Conservation (phyloP, 306 rosid genomes). For the Dalbergia cultrata region DNA sequence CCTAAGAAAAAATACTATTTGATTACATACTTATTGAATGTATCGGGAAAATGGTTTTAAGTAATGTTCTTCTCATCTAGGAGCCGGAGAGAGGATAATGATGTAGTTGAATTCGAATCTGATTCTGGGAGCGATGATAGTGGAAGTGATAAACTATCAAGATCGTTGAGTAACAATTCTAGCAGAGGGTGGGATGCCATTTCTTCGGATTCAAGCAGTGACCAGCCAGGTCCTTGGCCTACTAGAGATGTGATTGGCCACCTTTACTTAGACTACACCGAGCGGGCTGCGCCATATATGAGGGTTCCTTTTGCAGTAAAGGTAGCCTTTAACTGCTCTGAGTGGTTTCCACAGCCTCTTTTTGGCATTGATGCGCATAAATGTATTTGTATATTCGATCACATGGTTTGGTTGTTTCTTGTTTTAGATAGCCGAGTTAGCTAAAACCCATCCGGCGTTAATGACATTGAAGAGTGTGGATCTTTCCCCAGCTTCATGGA, state of each 20-base stretch:
- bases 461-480: conserved; percentile 74
- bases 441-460: conserved; percentile 64
- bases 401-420: conserved; percentile 15
- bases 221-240: conserved; percentile 58
- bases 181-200: conserved; percentile 71
- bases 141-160: conserved; percentile 66
- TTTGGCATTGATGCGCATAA: background rate
- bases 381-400: background rate
- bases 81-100: conserved; percentile 52
- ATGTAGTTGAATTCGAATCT: conserved; percentile 56
- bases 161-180: conserved; percentile 70
- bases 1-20: background rate
- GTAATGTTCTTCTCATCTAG: conserved; percentile 41
- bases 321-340: conserved; percentile 50
- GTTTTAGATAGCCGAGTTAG: conserved; percentile 68
- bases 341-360: conserved; percentile 22
- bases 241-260: conserved; percentile 60
- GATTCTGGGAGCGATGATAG: conserved; percentile 78
- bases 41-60: conserved; percentile 10
- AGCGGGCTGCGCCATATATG: conserved; percentile 55
- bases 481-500: conserved; percentile 86
- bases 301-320: conserved; percentile 69
- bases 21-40: background rate
- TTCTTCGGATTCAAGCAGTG: conserved; percentile 68
- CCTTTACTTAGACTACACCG: conserved; percentile 66